Base-by-base conservation (phyloP, 2,329 filamentous ascomycete genomes). In the Furcasterigmium sp. region DNA sequence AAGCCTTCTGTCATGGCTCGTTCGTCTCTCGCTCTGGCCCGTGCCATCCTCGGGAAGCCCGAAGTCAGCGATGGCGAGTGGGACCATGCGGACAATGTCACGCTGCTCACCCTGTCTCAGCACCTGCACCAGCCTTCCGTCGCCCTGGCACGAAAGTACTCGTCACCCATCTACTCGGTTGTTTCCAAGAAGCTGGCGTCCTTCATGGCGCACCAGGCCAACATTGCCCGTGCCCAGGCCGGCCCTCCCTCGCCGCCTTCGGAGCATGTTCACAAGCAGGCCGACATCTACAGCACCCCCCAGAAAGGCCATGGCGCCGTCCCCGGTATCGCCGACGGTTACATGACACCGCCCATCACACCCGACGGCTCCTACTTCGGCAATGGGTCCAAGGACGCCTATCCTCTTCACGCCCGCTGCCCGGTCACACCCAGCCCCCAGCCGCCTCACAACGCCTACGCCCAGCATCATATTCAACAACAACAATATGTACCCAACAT, bases 1-100 rank as follows among this genome's bases (percentile, higher is more conserved):
- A 85, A 85, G 58, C 90, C 93, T 17, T 95, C 91, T 0, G 84
- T 91, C 51, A 88, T 98, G 76, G 91, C 93, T 36, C 80, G 89
- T 52, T 85, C 90, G 35, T 89, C 91, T 10, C 74, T 97, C 44
- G 89, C 89, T 42, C 78, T 98, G 32, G 84, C 91, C 30, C 78
- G 91, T 51, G 91, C 87, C 59, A 89, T 98, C 50, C 78, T 97
- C 10, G 83, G 83, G 57, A 84, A 89, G 46, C 78, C 84, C 32
- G 89, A 95, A 62, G 76, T 84, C 51, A 80, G 80, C 50, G 83
- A 87, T 48, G 79, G 78, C 30, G 84, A 90, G 51, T 94, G 88
- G 87, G 82, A 84, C 53, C 76, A 81, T 46, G 78, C 80, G 44
- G 85, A 89, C 59, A 80, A 84, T 50, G 70, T 82, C 46, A 86